Percentiles rank a stretch among this genome's conserved stretches.
phyloP scores from a whole-genome alignment of 2,329 filamentous ascomycete species.

The Calonectria pseudoturangicola region DNA sequence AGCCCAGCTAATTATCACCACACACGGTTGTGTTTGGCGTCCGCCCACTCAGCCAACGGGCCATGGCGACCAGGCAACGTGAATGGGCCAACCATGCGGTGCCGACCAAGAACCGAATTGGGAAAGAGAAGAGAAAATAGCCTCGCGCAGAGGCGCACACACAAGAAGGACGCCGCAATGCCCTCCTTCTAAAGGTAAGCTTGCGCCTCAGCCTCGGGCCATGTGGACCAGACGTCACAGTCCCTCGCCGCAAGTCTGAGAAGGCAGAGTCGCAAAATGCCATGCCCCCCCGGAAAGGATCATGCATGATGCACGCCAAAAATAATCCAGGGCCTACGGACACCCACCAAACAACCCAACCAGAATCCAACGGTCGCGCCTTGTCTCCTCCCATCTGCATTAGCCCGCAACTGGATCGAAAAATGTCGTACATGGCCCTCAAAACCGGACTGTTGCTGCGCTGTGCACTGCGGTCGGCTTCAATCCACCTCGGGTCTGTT shows the following conservation, averaged over 20 bases:
- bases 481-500: neutral
- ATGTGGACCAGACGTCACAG: conserved; percentile 35
- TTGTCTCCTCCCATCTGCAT: conserved; percentile 31
- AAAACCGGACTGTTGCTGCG: neutral
- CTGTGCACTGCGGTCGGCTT: neutral
- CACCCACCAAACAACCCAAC: neutral
- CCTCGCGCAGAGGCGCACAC: neutral
- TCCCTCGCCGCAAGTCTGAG: conserved; percentile 30
- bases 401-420: conserved; percentile 25
- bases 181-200: conserved; percentile 4
- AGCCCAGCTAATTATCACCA: conserved; percentile 39
- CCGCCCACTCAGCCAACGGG: conserved; percentile 28
- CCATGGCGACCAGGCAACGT: conserved; percentile 30
- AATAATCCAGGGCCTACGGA: conserved; percentile 31
- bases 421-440: neutral
- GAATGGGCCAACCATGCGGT: conserved; percentile 1
- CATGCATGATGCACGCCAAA: conserved; percentile 41
- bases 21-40: conserved; percentile 26
- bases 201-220: conserved; percentile 31
- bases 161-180: neutral
- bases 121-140: neutral
- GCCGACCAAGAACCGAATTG: neutral
- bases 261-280: conserved; percentile 16
- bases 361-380: conserved; percentile 23
- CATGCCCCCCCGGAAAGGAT: conserved; percentile 29